Base-by-base conservation (phyloP, 495 filamentous ascomycete species). In the Lentithecium fluviatile region DNA sequence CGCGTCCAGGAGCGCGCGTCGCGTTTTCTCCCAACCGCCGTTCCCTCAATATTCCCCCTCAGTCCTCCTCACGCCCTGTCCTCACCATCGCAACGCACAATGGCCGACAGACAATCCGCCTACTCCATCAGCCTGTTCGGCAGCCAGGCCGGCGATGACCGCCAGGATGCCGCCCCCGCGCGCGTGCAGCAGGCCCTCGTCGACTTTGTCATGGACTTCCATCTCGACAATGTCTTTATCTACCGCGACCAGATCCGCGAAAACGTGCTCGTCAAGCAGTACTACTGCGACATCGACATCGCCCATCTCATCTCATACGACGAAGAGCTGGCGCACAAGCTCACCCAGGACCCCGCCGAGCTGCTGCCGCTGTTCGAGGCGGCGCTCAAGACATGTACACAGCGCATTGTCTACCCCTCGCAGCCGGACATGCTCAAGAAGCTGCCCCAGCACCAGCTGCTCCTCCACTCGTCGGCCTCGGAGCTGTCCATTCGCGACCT, bases 181-280 rank as follows among this genome's bases (percentile, higher is more conserved):
- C 74, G 79, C 55, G 79, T 80, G 23, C 83, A 86, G 65, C 73
- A 77, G 49, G 76, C 77, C 49, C 72, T 88, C 24, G 74, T 82
- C 24, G 80, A 90, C 56, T 99, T 99, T 74, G 86, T 99, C 62
- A 83, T 96, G 34, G 89, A 96, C 66, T 99, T 97, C 72, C 86
- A 94, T 66, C 82, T 97, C 50, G 94, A 97, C 74, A 96, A 96
- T 78, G 84, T 86, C 65, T 99, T 95, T 75, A 88, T 97, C 67
- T 99, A 99, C 80, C 84, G 95, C 78, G 95, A 99, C 69, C 94
- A 96, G 77, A 82, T 99, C 57, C 85, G 91, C 61, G 92, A 97
- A 69, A 97, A 99, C 77, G 92, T 91, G 29, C 82, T 99, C 0
- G 83, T 96, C 12, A 95, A 95, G 71, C 89, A 93, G 68, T 97